Evolutionary conservation across 257 asterid genomes (phyloP).

Genomic region (Nicotiana paniculata): DNA sequence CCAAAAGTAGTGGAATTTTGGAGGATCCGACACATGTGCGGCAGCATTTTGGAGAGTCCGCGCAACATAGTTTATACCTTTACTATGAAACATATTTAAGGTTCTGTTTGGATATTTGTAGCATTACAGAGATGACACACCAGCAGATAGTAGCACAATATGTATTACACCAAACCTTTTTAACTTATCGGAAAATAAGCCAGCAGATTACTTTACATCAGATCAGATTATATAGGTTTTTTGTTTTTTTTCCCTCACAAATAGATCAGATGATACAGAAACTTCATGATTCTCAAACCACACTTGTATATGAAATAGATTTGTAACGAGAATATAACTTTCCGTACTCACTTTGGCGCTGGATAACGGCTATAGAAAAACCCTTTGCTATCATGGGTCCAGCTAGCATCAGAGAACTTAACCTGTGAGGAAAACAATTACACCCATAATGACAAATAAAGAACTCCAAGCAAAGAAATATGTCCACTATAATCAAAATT

Average conservation of each 20-base stretch:
- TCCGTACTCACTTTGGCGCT: conserved; percentile 58
- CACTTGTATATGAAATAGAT: background rate
- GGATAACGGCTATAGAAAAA: conserved; percentile 96
- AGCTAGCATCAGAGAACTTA: conserved; percentile 70
- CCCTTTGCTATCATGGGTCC: conserved; percentile 95
- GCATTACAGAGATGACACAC: background rate
- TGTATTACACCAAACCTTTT: background rate
- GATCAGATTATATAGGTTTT: background rate
- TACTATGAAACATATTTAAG: background rate
- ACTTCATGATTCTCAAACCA: background rate
- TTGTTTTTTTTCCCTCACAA: too few species aligned
- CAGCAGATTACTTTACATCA: background rate
- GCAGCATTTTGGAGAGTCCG: too few species aligned
- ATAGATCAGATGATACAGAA: too few species aligned
- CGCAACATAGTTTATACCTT: background rate
- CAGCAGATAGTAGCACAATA: background rate
- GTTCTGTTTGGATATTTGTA: background rate
- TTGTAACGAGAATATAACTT: background rate
- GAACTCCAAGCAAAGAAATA: background rate
- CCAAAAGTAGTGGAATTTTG: too few species aligned
- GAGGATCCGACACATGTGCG: too few species aligned
- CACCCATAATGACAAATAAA: background rate
- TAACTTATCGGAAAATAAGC: background rate
- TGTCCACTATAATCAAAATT: background rate
- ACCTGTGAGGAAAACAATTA: conserved; percentile 37